Evolutionary conservation across 805 yeast genomes (phyloP).

Genomic region (Naumovozyma castellii): DNA sequence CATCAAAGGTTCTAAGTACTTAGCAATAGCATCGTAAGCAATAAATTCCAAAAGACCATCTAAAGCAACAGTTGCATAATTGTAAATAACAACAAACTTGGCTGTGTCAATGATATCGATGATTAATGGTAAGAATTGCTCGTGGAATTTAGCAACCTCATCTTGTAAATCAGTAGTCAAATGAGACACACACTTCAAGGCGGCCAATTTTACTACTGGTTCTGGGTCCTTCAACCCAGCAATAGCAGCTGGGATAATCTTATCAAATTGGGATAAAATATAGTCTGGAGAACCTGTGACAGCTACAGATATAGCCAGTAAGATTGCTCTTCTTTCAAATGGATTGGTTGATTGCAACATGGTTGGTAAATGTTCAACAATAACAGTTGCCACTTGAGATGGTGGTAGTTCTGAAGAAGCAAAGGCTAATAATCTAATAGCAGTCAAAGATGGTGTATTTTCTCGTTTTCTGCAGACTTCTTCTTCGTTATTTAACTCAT

Average conservation of each 20-base stretch:
- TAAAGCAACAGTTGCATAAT: constrained; percentile 81
- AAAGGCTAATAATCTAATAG: constrained; percentile 68
- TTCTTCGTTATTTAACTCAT: constrained; percentile 66
- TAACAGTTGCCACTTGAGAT: constrained; percentile 75
- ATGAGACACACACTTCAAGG: constrained; percentile 69
- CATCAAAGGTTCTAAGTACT: constrained; percentile 82
- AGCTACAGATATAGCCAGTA: constrained; percentile 71
- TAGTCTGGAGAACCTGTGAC: constrained; percentile 93
- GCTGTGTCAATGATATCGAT: constrained; percentile 83
- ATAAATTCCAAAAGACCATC: constrained; percentile 89
- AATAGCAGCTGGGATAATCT: constrained; percentile 62
- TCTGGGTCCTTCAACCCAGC: constrained; percentile 70
- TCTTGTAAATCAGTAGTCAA: constrained; percentile 81
- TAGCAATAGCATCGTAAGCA: constrained; percentile 73
- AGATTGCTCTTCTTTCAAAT: constrained; percentile 79
- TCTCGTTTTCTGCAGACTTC: constrained; percentile 94
- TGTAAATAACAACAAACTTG: constrained; percentile 71
- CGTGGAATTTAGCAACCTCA: constrained; percentile 75
- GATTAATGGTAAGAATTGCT: constrained; percentile 71
- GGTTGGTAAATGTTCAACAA: constrained; percentile 53
- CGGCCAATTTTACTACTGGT: constrained; percentile 72
- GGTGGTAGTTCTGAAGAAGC: constrained; percentile 85
- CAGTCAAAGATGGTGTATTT: constrained; percentile 65
- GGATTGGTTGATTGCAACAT: constrained; percentile 54
- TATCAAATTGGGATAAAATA: constrained; percentile 63